Percentiles rank a stretch among this genome's conserved stretches.
Conservation (phyloP, 2,329 filamentous ascomycete species). For the Penicillium sp. region DNA sequence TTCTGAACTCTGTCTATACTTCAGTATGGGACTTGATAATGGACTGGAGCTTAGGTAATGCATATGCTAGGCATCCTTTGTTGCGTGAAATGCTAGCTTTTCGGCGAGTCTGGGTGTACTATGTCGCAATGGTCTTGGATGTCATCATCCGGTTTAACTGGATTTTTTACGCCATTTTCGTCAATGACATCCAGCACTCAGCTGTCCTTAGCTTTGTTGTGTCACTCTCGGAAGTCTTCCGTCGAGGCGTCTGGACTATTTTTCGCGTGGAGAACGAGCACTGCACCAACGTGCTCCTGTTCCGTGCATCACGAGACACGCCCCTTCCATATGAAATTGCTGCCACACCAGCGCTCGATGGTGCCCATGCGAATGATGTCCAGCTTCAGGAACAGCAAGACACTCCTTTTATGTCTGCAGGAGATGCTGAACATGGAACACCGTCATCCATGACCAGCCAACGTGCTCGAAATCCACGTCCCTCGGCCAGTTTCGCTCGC, state of each 20-base stretch:
- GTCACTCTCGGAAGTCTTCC: conserved; percentile 73
- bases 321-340: conserved; percentile 73
- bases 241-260: conserved; percentile 85
- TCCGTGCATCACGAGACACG: conserved; percentile 85
- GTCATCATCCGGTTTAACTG: conserved; percentile 87
- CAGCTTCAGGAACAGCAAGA: conserved; percentile 28
- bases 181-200: conserved; percentile 76
- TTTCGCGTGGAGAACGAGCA: conserved; percentile 98
- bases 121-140: conserved; percentile 77
- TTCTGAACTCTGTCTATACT: conserved; percentile 79
- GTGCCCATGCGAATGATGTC: conserved; percentile 19
- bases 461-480: conserved; percentile 29
- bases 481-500: conserved; percentile 45
- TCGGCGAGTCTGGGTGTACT: conserved; percentile 80
- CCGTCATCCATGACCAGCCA: conserved; percentile 24
- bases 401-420: conserved; percentile 18
- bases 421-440: conserved; percentile 30
- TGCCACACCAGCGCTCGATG: conserved; percentile 11
- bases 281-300: conserved; percentile 84
- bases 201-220: conserved; percentile 79
- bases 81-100: conserved; percentile 79
- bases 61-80: conserved; percentile 64
- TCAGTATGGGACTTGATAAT: conserved; percentile 93
- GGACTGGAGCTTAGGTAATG: conserved; percentile 91
- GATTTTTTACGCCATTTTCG: conserved; percentile 90